Conservation (phyloP, 805 yeast species). For the Saccharomycodes ludwigii region DNA sequence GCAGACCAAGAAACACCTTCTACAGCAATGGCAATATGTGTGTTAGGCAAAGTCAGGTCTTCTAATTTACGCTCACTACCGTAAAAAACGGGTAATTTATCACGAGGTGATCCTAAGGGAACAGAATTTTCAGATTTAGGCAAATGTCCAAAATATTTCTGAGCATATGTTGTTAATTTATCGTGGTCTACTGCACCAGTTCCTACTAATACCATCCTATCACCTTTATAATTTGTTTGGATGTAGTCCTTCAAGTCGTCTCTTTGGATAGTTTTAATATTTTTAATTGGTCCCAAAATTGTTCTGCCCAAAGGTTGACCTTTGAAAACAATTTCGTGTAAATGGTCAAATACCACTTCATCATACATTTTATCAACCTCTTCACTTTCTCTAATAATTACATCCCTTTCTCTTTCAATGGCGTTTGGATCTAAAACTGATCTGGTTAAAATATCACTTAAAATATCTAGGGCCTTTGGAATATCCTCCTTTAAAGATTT, state of each 20-base stretch:
- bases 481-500: slow-evolving; percentile 73
- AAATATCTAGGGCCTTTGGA: slow-evolving; percentile 73
- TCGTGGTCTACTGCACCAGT: slow-evolving; percentile 91
- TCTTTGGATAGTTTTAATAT: slow-evolving; percentile 69
- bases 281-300: slow-evolving; percentile 85
- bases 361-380: slow-evolving; percentile 98
- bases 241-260: slow-evolving; percentile 72
- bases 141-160: slow-evolving; percentile 63
- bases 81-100: slow-evolving; percentile 62
- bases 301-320: slow-evolving; percentile 94
- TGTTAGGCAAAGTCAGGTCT: slow-evolving; percentile 73
- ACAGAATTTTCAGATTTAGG: slow-evolving; percentile 29
- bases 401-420: slow-evolving; percentile 92
- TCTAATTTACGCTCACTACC: slow-evolving; percentile 81
- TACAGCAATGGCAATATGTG: slow-evolving; percentile 88
- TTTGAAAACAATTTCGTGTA: slow-evolving; percentile 84
- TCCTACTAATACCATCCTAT: slow-evolving; percentile 96
- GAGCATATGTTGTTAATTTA: slow-evolving; percentile 65
- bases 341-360: slow-evolving; percentile 93
- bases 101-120: slow-evolving; percentile 56
- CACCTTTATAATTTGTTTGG: slow-evolving; percentile 80
- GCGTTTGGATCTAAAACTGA: slow-evolving; percentile 74
- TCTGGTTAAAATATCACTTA: slow-evolving; percentile 79
- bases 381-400: slow-evolving; percentile 89
- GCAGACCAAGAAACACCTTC: slow-evolving; percentile 98